Conservation (phyloP, 306 rosid species). For the Fragaria nilgerrensis region DNA sequence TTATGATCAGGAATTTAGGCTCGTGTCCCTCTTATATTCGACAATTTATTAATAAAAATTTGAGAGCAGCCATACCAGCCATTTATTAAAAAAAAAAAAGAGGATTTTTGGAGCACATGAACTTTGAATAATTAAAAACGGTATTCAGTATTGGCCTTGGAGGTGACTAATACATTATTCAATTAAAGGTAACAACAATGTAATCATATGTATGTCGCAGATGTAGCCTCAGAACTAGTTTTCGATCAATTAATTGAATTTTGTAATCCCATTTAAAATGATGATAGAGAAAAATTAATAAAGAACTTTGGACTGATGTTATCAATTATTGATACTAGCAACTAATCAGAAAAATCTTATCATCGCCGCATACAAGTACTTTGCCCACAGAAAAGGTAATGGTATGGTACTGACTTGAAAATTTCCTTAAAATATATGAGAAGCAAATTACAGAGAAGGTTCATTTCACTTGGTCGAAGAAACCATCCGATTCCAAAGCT, state of each 20-base stretch:
- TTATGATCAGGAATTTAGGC: too few species aligned
- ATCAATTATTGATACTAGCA: background rate
- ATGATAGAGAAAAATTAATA: background rate
- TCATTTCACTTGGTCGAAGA: conserved; percentile 13
- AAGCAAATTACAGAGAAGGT: background rate
- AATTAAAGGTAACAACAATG: too few species aligned
- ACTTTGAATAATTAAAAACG: background rate
- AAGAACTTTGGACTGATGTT: background rate
- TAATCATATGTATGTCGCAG: too few species aligned
- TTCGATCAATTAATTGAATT: too few species aligned
- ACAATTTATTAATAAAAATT: too few species aligned
- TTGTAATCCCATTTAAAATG: background rate
- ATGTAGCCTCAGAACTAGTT: background rate
- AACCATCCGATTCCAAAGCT: background rate
- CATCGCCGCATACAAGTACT: background rate
- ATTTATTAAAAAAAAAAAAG: background rate
- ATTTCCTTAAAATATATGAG: background rate
- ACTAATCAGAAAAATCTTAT: background rate
- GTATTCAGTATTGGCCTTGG: background rate
- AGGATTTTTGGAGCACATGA: background rate
- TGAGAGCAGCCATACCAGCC: rapidly evolving
- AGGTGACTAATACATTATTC: background rate
- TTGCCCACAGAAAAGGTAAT: background rate
- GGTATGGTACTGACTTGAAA: background rate
- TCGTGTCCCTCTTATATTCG: too few species aligned